Evolutionary conservation across 768 basidiomycete species (phyloP).

Genomic region (Kwoniella europaea): DNA sequence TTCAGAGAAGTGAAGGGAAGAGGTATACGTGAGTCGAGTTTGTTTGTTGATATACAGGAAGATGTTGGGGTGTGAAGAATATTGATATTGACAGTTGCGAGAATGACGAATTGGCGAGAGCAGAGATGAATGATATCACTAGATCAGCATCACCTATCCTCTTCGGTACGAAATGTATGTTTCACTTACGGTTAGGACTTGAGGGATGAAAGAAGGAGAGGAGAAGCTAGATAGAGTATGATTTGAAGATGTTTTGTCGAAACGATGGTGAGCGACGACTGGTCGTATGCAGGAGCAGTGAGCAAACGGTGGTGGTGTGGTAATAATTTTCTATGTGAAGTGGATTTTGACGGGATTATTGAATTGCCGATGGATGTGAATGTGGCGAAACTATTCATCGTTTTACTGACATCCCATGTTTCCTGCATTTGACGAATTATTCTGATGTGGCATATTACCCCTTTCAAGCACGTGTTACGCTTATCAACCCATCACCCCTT

Average conservation of each 20-base stretch:
- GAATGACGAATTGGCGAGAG: neutral
- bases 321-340: neutral
- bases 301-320: neutral
- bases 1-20: no score
- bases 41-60: neutral
- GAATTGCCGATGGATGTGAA: conserved; percentile 10
- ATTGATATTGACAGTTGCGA: neutral
- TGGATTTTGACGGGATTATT: conserved; percentile 16
- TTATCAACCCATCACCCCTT: neutral
- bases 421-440: no score
- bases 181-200: conserved; percentile 28
- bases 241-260: neutral
- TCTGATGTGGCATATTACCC: neutral
- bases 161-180: neutral
- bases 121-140: neutral
- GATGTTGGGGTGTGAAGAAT: neutral
- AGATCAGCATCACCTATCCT: conserved; percentile 15
- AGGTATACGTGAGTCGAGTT: no score
- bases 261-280: neutral
- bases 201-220: conserved; percentile 22
- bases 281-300: conserved; percentile 1
- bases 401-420: no score
- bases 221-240: neutral
- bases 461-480: neutral
- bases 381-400: conserved; percentile 29